Conservation (phyloP, 192 early-diverging fungal genomes). For the Coemansia biformis region DNA sequence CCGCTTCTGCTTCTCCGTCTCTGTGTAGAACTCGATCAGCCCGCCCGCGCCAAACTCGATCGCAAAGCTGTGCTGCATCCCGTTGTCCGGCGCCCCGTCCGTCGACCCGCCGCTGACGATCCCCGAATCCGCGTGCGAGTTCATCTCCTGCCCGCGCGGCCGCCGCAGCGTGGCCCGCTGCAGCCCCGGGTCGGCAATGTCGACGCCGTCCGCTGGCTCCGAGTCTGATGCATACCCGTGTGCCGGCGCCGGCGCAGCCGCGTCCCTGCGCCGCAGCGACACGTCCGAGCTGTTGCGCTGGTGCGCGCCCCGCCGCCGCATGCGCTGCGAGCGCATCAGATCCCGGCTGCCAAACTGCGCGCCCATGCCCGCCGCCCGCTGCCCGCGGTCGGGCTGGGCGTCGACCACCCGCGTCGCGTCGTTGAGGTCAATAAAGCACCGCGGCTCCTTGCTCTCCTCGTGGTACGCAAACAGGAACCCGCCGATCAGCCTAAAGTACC, state of each 20-base stretch:
- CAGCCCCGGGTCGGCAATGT: constrained; percentile 39
- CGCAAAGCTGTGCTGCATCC: constrained; percentile 50
- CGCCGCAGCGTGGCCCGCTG: constrained; percentile 28
- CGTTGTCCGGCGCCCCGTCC: constrained; percentile 20
- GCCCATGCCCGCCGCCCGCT: background rate
- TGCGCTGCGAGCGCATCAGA: constrained; percentile 19
- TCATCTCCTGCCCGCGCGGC: background rate
- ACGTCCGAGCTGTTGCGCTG: constrained; percentile 47
- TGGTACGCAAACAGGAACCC: constrained; percentile 53
- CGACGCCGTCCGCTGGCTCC: constrained; percentile 37
- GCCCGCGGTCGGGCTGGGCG: constrained; percentile 10
- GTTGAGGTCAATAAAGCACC: constrained; percentile 50
- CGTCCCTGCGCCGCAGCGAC: constrained; percentile 21
- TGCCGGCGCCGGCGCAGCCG: constrained; percentile 7
- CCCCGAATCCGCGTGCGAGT: constrained; percentile 25
- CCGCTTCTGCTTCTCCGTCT: constrained; percentile 39
- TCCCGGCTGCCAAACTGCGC: constrained; percentile 14
- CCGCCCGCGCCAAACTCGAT: constrained; percentile 49
- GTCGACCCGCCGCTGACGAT: constrained; percentile 21
- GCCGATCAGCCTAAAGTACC: constrained; percentile 50
- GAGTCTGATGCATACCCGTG: constrained; percentile 47
- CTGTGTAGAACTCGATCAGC: constrained; percentile 47
- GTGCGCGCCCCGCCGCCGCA: constrained; percentile 35
- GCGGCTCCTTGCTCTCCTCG: constrained; percentile 46
- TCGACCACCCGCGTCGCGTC: constrained; percentile 46